Evolutionary conservation across 2,329 filamentous ascomycete species (phyloP), one percentile per base, ranked within the genome.

Genomic region (Fusarium tricinctum): DNA sequence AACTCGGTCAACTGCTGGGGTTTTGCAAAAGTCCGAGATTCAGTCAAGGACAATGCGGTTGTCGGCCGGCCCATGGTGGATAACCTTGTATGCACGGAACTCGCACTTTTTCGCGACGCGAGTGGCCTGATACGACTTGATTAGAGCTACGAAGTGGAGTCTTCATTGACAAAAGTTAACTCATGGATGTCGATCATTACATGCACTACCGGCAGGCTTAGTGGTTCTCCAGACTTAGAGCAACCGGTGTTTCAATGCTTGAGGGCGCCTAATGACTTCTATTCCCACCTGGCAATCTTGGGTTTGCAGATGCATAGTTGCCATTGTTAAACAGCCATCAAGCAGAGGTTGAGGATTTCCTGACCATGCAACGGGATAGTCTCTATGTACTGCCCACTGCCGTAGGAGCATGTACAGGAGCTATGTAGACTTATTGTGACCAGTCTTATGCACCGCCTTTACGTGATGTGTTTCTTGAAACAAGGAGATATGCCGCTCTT

Each of bases 1-100:
- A 38, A 38, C 15, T n/a, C 8, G 35, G 17, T 19, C 35, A 19
- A n/a, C n/a, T 10, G 9, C 17, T 33, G 35, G 35, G n/a, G 17
- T 38, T n/a, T 38, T 38, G 17, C 35, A n/a, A 38, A 38, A 38
- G 35, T 38, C 35, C 35, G 35, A 38, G 35, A 38, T 38, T 5
- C 7, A 38, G 8, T 17, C 35, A 56, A 28, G 28, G 38, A 49
- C 26, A 20, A 28, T 23, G 35, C 65, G 65, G 63, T 22, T 54
- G 58, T 68, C 65, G 65, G 65, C 39, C 58, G 58, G 63, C 45
- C 44, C 12, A 51, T 33, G 28, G 50, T 63, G 45, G 17, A 22
- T 26, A 32, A 42, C 14, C n/a, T 38, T 4, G 13, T 35, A 14
- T 43, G 15, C 17, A 53, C 57, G 63, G 60, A 40, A 28, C 35